Evolutionary conservation across 192 early-diverging fungal species (phyloP).

Genomic region (Coemansia sp.): DNA sequence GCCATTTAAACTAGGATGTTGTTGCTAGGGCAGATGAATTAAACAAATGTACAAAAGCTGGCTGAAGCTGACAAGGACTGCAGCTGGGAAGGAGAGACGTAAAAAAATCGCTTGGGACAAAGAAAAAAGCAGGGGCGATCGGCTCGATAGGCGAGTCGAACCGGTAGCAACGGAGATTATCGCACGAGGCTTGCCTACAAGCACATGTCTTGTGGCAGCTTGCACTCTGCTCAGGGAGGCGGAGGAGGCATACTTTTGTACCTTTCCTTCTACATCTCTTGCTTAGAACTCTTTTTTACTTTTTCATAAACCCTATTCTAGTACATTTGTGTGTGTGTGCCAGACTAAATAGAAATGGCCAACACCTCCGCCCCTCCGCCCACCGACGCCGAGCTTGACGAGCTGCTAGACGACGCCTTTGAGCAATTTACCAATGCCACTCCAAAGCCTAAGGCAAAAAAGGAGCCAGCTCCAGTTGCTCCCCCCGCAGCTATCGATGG

Average conservation of each 20-base stretch:
- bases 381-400: conserved; percentile 66
- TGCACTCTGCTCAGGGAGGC: neutral
- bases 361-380: conserved; percentile 11
- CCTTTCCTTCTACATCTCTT: neutral
- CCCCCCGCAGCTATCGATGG: neutral
- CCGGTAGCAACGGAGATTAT: neutral
- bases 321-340: conserved; percentile 1
- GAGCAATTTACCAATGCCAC: conserved; percentile 63
- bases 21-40: neutral
- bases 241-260: neutral
- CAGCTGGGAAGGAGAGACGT: neutral
- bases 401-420: conserved; percentile 71
- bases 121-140: neutral
- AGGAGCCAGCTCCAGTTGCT: neutral
- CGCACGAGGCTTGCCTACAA: neutral
- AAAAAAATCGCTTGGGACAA: neutral
- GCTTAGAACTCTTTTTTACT: neutral
- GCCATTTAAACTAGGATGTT: conserved; percentile 16
- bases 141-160: conserved; percentile 1
- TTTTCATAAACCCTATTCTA: neutral
- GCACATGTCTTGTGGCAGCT: too few relatives aligned
- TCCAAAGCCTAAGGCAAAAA: conserved; percentile 37
- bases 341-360: conserved; percentile 23
- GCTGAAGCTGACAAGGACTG: neutral
- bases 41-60: neutral